phyloP scores from a whole-genome alignment of 768 basidiomycete genomes.

The Auricularia heimuer region DNA sequence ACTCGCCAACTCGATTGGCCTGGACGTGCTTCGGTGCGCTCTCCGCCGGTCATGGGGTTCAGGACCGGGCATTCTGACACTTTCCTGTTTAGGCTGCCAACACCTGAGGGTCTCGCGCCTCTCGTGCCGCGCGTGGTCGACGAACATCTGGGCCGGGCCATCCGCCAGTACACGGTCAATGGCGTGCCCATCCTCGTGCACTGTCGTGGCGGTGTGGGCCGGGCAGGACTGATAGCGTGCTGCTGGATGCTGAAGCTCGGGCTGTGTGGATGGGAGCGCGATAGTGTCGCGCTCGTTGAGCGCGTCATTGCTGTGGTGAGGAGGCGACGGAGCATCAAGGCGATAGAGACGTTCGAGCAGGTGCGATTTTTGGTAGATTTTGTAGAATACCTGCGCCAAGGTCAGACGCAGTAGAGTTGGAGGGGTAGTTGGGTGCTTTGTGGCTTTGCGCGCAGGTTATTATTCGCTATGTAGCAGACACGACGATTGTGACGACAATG shows the following conservation, averaged over 20 bases:
- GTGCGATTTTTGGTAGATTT: conserved; percentile 75
- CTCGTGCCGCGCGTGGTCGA: conserved; percentile 49
- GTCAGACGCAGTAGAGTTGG: neutral
- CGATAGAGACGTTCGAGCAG: conserved; percentile 91
- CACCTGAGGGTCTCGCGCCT: conserved; percentile 84
- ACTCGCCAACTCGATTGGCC: conserved; percentile 48
- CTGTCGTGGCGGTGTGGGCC: conserved; percentile 89
- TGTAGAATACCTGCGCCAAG: conserved; percentile 43
- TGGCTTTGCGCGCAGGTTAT: neutral
- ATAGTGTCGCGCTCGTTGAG: conserved; percentile 59
- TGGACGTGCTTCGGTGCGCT: conserved; percentile 70
- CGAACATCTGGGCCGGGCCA: conserved; percentile 50
- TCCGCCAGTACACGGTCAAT: conserved; percentile 59
- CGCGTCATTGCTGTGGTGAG: conserved; percentile 65
- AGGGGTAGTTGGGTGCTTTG: neutral
- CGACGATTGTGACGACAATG: too few species aligned
- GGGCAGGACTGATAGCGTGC: conserved; percentile 85
- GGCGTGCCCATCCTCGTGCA: conserved; percentile 73
- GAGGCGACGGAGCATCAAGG: conserved; percentile 72
- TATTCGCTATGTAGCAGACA: neutral
- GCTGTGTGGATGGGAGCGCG: conserved; percentile 57
- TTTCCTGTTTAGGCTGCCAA: conserved; percentile 52
- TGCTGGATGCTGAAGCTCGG: conserved; percentile 91
- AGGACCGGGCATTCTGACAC: neutral
- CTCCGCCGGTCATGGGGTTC: conserved; percentile 2